Base-by-base conservation (phyloP, 306 rosid genomes). In the Quercus alba region DNA sequence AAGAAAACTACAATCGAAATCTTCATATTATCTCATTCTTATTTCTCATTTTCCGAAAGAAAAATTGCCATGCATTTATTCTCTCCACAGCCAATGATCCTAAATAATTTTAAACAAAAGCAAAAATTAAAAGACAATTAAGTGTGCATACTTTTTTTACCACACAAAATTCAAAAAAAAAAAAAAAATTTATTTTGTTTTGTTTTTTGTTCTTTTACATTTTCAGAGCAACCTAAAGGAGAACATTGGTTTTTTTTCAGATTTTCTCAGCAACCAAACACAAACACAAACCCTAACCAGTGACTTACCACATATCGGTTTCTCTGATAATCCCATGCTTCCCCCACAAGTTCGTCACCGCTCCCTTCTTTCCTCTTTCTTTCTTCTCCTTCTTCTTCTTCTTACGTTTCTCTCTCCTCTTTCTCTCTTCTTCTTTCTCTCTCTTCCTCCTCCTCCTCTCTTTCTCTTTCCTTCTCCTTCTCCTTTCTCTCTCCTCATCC, bases 251-350 rank as follows among this genome's bases (percentile, higher is more conserved):
- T 46, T 46, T 46, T 56, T 58, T 15, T 28, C 35, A 56, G 7
- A 35, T 62, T 73, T 44, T 72, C 80, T 14, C 56, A 81, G 73
- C 6, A 80, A 82, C 18, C 31, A 71, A 63, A 75, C 73, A 56
- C 41, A 71, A 63, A 75, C 73, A 38, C 41, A 31, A 64, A 30
- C 71, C 46, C 71, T 31, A 66, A 35, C 5, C 30, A 2, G 82
- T 20, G 68, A 78, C 89, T 73, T 79, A 93, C 99, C 98, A 95
- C 97, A 93, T 93, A 87, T 95, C 99, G 88, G 99, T 95, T 86
- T 95, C 99, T 84, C 91, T 89, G 58, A 95, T 90, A 78, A 88
- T 70, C 70, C 97, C 98, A 83, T 91, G 89, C 77, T 91, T 91
- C 1, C 99, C 99, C 98, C 99, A 95, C 7, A 44, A 91, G 81